A percentile compares a stretch with the other conserved stretches of the same genome.
These are phyloP conservation scores for Obba rivulosa DNA, from an alignment of 768 basidiomycete species.

Conservation along the genomic window DNA sequence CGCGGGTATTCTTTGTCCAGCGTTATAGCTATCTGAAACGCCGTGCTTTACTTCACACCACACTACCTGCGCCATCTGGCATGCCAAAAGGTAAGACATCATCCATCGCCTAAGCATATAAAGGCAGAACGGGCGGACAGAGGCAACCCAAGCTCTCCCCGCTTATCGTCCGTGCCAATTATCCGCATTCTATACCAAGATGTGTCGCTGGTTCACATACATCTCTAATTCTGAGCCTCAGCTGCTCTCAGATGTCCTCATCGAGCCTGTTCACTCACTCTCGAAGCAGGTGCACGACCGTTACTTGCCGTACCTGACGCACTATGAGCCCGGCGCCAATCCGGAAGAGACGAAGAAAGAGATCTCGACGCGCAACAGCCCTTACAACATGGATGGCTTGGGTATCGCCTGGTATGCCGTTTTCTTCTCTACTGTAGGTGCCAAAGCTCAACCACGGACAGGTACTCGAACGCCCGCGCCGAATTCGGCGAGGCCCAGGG, in stretches of 20 bases:
- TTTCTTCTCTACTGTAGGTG: neutral
- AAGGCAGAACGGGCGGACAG: too few relatives aligned
- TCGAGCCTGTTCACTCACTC: constrained; percentile 21
- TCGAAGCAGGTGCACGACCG: constrained; percentile 25
- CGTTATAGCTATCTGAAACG: too few relatives aligned
- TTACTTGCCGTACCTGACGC: constrained; percentile 20
- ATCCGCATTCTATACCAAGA: constrained; percentile 1
- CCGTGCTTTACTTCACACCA: too few relatives aligned
- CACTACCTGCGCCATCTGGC: too few relatives aligned
- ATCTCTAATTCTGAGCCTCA: constrained; percentile 22
- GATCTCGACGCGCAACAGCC: constrained; percentile 19
- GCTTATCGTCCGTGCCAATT: neutral
- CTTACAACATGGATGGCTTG: constrained; percentile 23
- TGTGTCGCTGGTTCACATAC: constrained; percentile 29
- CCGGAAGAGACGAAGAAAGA: constrained; percentile 14
- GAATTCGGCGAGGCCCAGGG: constrained; percentile 21
- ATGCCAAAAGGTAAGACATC: neutral
- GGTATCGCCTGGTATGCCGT: constrained; percentile 19
- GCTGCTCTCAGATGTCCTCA: constrained; percentile 25
- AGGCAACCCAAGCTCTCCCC: too few relatives aligned
- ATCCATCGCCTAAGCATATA: too few relatives aligned
- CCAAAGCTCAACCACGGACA: neutral
- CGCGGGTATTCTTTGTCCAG: too few relatives aligned
- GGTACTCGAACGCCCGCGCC: constrained; percentile 17
- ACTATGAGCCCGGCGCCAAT: constrained; percentile 18